These are phyloP conservation scores for Plasmopara viticola DNA, from an alignment of 352 stramenopile genomes.

Conservation along the genomic window DNA sequence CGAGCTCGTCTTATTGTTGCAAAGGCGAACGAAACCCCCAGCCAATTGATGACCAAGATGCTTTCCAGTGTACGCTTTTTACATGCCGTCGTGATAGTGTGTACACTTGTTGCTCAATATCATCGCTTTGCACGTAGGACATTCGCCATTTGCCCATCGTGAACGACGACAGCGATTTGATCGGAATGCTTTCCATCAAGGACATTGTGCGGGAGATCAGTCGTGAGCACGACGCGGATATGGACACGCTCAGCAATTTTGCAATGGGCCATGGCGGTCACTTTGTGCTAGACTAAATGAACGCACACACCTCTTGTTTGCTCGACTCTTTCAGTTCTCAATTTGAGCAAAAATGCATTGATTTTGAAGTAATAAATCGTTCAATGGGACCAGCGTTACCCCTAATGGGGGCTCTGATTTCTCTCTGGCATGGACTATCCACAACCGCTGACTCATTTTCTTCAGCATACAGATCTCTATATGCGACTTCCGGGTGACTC, in stretches of 20 bases:
- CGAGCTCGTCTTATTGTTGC: slow-evolving; percentile 87
- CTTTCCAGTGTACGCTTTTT: slow-evolving; percentile 70
- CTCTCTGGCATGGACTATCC: too few relatives aligned
- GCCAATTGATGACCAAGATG: slow-evolving; percentile 95
- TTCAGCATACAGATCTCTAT: too few relatives aligned
- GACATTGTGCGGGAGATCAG: slow-evolving; percentile 87
- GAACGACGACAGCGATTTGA: slow-evolving; percentile 83
- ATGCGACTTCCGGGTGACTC: too few relatives aligned
- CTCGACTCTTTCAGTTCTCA: background rate
- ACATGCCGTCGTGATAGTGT: background rate
- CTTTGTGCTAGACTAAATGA: slow-evolving; percentile 66
- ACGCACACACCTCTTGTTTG: background rate
- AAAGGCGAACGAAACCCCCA: slow-evolving; percentile 77
- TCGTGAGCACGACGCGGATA: slow-evolving; percentile 68
- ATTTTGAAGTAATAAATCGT: too few relatives aligned
- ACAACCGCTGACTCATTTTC: too few relatives aligned
- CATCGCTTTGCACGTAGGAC: slow-evolving; percentile 37
- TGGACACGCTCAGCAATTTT: slow-evolving; percentile 76
- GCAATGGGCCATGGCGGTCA: slow-evolving; percentile 70
- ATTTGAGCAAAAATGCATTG: too few relatives aligned
- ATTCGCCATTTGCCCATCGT: slow-evolving; percentile 94
- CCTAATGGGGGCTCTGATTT: too few relatives aligned
- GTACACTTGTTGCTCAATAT: background rate
- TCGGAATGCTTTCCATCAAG: slow-evolving; percentile 94
- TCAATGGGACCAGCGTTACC: too few relatives aligned